Evolutionary conservation across 352 stramenopile species (phyloP), one percentile per base, ranked within the genome.

Genomic region (Blastocystis sp.): DNA sequence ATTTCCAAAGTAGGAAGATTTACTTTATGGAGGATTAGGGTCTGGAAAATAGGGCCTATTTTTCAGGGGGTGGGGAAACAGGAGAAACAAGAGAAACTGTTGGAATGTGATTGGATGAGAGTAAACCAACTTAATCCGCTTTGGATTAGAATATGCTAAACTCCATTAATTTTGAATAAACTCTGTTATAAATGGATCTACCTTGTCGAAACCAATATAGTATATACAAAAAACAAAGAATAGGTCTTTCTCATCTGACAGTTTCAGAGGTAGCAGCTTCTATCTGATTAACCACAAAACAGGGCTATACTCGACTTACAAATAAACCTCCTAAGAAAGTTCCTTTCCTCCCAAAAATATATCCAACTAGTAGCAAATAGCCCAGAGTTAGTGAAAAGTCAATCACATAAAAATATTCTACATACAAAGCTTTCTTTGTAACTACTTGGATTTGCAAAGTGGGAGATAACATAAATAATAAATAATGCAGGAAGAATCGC

Each of bases 311-410:
- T 54, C 93, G 90, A 41, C 91, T 92, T 54, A 95, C 94, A 45
- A 96, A 91, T 64, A 92, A 93, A 87, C 94, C 76, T 55, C 93
- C 93, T n/a, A 95, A 43, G 6, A 91, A 90, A 66, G 93, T 93
- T 68, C 94, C 94, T 73, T 95, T 95, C 87, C 95, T 95, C 13
- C 95, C 90, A 65, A 95, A 91, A 45, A 94, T 76, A 6, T 66
- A 91, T 90, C 95, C 94, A 5, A 92, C 54, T 4, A 91, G 91
- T 0, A 11, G 75, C 43, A 90, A 92, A 20, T 94, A 90, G 55
- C 93, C 37, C 18, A 94, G 30, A 54, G 95, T 16, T 20, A 88
- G 64, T 34, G 37, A 16, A 41, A 59, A 59, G 3, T n/a, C 11
- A 59, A 3, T 34, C 0, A 34, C 30, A 34, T 34, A 53, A n/a